phyloP scores from a whole-genome alignment of 2,329 filamentous ascomycete species.

The Aaosphaeria pasadenensis region DNA sequence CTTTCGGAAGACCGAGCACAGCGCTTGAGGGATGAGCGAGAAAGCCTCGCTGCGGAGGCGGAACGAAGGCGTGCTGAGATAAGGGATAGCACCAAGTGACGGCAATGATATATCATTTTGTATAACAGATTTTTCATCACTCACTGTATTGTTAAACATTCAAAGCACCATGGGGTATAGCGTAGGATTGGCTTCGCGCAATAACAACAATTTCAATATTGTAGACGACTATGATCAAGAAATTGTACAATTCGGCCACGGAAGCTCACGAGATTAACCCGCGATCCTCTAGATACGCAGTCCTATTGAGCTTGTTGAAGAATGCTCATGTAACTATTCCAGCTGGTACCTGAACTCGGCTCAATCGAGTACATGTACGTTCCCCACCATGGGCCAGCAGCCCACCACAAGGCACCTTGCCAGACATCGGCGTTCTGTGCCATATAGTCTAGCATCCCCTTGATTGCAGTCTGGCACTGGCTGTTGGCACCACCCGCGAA shows the following conservation, averaged over 20 bases:
- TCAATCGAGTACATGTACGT: conserved; percentile 46
- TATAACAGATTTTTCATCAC: no score
- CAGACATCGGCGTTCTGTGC: conserved; percentile 47
- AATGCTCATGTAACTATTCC: conserved; percentile 15
- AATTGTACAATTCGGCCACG: no score
- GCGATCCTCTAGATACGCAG: no score
- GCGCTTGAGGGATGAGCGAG: conserved; percentile 28
- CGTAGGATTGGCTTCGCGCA: no score
- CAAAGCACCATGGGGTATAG: no score
- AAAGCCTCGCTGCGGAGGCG: conserved; percentile 25
- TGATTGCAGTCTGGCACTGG: conserved; percentile 46
- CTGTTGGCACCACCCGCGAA: conserved; percentile 50
- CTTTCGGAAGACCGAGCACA: conserved; percentile 23
- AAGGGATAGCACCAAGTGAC: conserved; percentile 18
- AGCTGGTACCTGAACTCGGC: conserved; percentile 41
- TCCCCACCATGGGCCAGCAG: conserved; percentile 47
- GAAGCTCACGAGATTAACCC: no score
- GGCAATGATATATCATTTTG: no score
- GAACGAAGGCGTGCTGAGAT: conserved; percentile 34
- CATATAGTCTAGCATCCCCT: conserved; percentile 46
- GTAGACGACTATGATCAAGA: no score
- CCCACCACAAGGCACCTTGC: conserved; percentile 50
- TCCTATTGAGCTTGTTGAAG: conserved; percentile 7
- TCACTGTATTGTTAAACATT: no score
- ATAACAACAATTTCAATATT: no score